These are phyloP conservation scores for Calonectria henricotiae DNA, from an alignment of 2,329 filamentous ascomycete species.

Conservation along the genomic window DNA sequence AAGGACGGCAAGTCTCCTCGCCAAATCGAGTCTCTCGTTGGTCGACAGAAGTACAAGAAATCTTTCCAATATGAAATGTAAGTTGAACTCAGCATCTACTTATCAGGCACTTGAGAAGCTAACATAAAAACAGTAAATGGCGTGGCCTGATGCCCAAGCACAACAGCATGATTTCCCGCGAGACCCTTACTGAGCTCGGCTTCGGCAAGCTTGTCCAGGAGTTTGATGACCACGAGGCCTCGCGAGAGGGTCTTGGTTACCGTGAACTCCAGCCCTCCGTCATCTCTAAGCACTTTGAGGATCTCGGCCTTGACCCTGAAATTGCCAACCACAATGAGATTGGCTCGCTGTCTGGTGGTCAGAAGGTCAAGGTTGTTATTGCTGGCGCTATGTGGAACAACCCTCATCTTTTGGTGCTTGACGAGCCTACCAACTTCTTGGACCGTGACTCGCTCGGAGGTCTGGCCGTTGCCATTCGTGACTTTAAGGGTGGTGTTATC, in stretches of 20 bases:
- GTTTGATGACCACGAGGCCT: conserved; percentile 98
- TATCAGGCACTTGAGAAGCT: conserved; percentile 42
- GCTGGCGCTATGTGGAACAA: conserved; percentile 99
- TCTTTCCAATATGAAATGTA: conserved; percentile 97
- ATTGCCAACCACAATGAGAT: conserved; percentile 99
- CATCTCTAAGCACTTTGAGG: conserved; percentile 98
- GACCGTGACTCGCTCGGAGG: conserved; percentile 97
- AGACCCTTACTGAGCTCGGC: conserved; percentile 88
- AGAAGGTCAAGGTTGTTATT: conserved; percentile 99
- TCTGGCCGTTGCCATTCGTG: conserved; percentile 96
- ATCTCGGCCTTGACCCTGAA: conserved; percentile 94
- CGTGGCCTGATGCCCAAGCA: conserved; percentile 88
- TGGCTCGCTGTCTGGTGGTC: conserved; percentile 93
- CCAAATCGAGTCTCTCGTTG: conserved; percentile 90
- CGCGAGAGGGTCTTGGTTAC: conserved; percentile 98
- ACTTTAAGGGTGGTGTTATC: conserved; percentile 98
- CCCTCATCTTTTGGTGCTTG: conserved; percentile 95
- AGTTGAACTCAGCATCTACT: conserved; percentile 55
- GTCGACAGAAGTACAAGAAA: conserved; percentile 99
- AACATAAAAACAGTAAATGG: conserved; percentile 81
- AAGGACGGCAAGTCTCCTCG: conserved; percentile 84
- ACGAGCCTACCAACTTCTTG: conserved; percentile 99
- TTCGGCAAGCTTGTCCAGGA: conserved; percentile 97
- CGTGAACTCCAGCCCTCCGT: conserved; percentile 92
- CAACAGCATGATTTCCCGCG: conserved; percentile 93